Percentiles rank a stretch among this genome's conserved stretches.
Evolutionary conservation across 306 rosid species (phyloP).

Genomic region (Quercus variabilis): DNA sequence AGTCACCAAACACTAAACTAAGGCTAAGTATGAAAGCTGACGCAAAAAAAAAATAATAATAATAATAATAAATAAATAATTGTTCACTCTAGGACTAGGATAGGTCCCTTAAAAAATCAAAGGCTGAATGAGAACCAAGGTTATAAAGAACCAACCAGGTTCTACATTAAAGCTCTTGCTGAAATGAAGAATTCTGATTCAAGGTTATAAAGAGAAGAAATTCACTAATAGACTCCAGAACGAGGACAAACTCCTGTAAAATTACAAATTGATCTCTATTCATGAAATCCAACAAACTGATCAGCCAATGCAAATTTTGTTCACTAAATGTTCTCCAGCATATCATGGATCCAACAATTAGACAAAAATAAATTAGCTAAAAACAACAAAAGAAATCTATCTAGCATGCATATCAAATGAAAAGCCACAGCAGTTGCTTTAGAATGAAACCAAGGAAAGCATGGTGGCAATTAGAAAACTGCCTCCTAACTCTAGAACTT

Average conservation of each 20-base stretch:
- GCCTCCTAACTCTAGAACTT: conserved; percentile 14
- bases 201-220: neutral
- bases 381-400: neutral
- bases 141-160: too few relatives aligned
- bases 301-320: conserved; percentile 6
- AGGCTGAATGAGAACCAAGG: too few relatives aligned
- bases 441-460: neutral
- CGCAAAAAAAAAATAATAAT: too few relatives aligned
- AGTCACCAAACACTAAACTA: too few relatives aligned
- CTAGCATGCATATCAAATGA: neutral
- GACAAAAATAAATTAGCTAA: neutral
- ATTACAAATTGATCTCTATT: neutral
- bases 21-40: too few relatives aligned
- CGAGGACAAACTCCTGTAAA: neutral
- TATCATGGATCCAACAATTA: neutral
- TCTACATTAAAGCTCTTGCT: too few relatives aligned
- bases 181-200: too few relatives aligned
- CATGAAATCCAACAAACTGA: neutral
- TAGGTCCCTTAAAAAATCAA: too few relatives aligned
- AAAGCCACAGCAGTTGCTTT: neutral
- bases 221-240: neutral
- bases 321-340: conserved; percentile 2
- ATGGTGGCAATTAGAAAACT: neutral
- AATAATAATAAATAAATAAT: too few relatives aligned
- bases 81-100: too few relatives aligned